A percentile compares a stretch with the other conserved stretches of the same genome.
These are phyloP conservation scores for Boletus sp. DNA, from an alignment of 768 basidiomycete species.

Conservation along the genomic window DNA sequence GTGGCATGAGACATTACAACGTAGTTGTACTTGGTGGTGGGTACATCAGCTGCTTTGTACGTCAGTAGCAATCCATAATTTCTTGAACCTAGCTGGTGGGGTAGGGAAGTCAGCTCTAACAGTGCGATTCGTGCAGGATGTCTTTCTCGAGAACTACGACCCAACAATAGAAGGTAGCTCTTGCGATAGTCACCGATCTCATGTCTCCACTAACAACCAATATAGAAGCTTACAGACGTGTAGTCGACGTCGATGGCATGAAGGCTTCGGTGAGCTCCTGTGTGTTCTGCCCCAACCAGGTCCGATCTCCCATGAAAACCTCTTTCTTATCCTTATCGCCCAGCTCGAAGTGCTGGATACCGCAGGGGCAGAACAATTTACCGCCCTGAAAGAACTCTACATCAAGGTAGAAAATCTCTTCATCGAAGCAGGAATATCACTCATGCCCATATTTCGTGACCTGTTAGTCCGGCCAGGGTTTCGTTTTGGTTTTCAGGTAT, in stretches of 20 bases:
- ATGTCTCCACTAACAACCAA: slow-evolving; percentile 7
- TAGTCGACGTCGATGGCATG: slow-evolving; percentile 65
- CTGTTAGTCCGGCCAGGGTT: slow-evolving; percentile 64
- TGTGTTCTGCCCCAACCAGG: slow-evolving; percentile 17
- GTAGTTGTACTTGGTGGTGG: slow-evolving; percentile 80
- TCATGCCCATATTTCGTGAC: not conserved
- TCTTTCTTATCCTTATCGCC: slow-evolving; percentile 11
- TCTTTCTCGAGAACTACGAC: slow-evolving; percentile 76
- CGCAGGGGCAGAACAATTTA: slow-evolving; percentile 86
- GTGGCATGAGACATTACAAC: slow-evolving; percentile 67
- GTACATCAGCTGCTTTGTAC: slow-evolving; percentile 20
- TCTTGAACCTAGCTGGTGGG: slow-evolving; percentile 61
- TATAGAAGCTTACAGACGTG: slow-evolving; percentile 69
- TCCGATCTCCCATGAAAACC: slow-evolving; percentile 2
- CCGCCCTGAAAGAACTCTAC: slow-evolving; percentile 74
- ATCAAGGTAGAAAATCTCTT: slow-evolving; percentile 54
- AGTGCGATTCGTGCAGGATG: slow-evolving; percentile 71
- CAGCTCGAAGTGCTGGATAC: slow-evolving; percentile 83
- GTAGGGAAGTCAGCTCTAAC: slow-evolving; percentile 88
- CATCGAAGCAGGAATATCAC: not conserved
- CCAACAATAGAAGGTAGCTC: slow-evolving; percentile 78
- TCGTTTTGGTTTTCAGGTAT: slow-evolving; percentile 81
- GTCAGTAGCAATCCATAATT: not conserved
- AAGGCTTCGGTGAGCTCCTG: slow-evolving; percentile 49
- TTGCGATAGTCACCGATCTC: not conserved